Conservation (phyloP, 345 rosid genomes). For the Barbarea vulgaris region DNA sequence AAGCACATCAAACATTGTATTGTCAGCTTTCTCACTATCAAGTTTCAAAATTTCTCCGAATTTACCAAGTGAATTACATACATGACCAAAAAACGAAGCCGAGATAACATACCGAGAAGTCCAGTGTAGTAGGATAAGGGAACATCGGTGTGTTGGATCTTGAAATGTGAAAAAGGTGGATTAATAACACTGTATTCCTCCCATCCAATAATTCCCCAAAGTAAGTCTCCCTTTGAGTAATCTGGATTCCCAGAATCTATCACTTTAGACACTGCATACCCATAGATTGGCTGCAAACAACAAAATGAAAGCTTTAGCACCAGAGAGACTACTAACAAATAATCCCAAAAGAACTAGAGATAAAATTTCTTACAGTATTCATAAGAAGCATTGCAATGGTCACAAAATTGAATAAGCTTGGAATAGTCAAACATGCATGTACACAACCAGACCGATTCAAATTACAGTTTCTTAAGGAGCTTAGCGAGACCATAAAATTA, state of each 20-base stretch:
- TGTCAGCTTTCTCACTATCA: not conserved
- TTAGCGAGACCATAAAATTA: not conserved
- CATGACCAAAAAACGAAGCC: not conserved
- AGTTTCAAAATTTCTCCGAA: not conserved
- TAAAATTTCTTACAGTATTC: not conserved
- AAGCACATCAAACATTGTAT: not conserved
- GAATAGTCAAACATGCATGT: not conserved
- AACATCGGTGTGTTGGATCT: constrained; percentile 58
- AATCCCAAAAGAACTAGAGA: not conserved
- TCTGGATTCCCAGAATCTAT: constrained; percentile 55
- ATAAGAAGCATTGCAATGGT: not conserved
- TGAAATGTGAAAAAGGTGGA: constrained; percentile 36
- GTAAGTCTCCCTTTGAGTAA: constrained; percentile 52
- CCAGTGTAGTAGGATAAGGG: constrained; percentile 71
- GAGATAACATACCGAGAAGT: constrained; percentile 52
- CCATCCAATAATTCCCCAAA: constrained; percentile 65
- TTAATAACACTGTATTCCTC: constrained; percentile 57
- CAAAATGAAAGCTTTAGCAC: constrained; percentile 1
- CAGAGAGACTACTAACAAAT: not conserved
- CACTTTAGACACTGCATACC: constrained; percentile 57
- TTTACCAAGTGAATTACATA: not conserved
- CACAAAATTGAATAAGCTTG: not conserved
- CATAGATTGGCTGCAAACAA: constrained; percentile 53
- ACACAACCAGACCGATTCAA: too few species aligned
- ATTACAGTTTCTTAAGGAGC: too few species aligned